Evolutionary conservation across 768 basidiomycete species (phyloP).

Genomic region (Suillus clintonianus): DNA sequence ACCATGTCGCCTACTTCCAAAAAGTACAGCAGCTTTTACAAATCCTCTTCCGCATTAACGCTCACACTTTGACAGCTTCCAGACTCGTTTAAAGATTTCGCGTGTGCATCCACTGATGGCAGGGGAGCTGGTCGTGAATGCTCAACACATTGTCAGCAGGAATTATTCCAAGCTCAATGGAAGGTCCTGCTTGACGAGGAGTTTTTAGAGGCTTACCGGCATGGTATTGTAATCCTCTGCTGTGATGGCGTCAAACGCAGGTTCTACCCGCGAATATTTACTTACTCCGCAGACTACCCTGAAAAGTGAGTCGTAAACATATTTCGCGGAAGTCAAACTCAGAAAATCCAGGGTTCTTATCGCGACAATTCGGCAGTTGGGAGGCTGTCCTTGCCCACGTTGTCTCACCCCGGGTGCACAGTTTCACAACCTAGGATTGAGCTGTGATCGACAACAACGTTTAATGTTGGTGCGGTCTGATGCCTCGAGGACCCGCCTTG

Average conservation of each 20-base stretch:
- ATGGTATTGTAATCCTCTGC: slow-evolving; percentile 18
- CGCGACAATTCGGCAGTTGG: slow-evolving; percentile 22
- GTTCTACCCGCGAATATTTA: slow-evolving; percentile 18
- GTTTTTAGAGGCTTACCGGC: slow-evolving; percentile 15
- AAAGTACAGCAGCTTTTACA: not conserved
- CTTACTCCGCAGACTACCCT: slow-evolving; percentile 20
- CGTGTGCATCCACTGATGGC: not conserved
- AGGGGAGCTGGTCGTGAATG: not conserved
- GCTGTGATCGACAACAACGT: not conserved
- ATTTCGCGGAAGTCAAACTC: not conserved
- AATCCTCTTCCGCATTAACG: not conserved
- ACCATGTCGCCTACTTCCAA: slow-evolving; percentile 13
- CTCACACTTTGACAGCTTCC: slow-evolving; percentile 10
- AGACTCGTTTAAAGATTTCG: slow-evolving; percentile 10
- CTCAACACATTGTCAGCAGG: slow-evolving; percentile 15
- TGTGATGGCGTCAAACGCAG: slow-evolving; percentile 11
- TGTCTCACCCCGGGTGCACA: slow-evolving; percentile 23
- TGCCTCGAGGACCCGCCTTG: not conserved
- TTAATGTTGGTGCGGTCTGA: not conserved
- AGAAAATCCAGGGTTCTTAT: slow-evolving; percentile 14
- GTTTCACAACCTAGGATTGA: slow-evolving; percentile 23
- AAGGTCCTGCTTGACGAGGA: slow-evolving; percentile 7
- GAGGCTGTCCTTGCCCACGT: slow-evolving; percentile 30
- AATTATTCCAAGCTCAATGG: slow-evolving; percentile 17
- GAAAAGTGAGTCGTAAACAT: slow-evolving; percentile 27